phyloP scores from a whole-genome alignment of 148 eudicot genomes.

The Rhododendron ovatum region DNA sequence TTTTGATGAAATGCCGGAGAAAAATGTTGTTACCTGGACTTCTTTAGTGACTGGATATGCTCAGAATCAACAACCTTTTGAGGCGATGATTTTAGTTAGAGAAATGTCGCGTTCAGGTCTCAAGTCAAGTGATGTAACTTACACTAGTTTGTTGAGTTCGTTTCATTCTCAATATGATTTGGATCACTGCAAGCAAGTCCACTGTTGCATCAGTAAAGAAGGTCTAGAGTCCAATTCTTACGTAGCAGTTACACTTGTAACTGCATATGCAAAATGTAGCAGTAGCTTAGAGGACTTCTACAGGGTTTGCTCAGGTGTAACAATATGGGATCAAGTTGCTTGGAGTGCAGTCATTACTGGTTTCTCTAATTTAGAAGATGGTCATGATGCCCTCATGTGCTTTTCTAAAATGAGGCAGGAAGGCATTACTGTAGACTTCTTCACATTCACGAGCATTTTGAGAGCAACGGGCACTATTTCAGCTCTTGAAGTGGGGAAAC shows the following conservation, averaged over 20 bases:
- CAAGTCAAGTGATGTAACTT: slow-evolving; percentile 36
- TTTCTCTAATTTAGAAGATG: slow-evolving; percentile 38
- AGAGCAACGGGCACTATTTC: slow-evolving; percentile 34
- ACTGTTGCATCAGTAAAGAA: slow-evolving; percentile 31
- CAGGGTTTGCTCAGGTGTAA: slow-evolving; percentile 27
- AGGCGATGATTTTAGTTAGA: slow-evolving; percentile 45
- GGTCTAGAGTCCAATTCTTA: slow-evolving; percentile 37
- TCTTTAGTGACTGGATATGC: slow-evolving; percentile 48
- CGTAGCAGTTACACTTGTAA: slow-evolving; percentile 37
- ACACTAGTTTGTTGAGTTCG: slow-evolving; percentile 48
- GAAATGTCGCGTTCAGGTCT: slow-evolving; percentile 39
- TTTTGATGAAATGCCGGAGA: slow-evolving; percentile 39
- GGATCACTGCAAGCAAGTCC: slow-evolving; percentile 47
- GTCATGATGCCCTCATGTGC: slow-evolving; percentile 33
- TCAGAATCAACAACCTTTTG: slow-evolving; percentile 26
- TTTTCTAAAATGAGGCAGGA: slow-evolving; percentile 44
- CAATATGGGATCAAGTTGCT: slow-evolving; percentile 45
- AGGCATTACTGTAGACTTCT: slow-evolving; percentile 35
- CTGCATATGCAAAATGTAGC: slow-evolving; percentile 41
- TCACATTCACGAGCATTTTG: slow-evolving; percentile 41
- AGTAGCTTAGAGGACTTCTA: slow-evolving; percentile 34
- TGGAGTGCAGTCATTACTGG: slow-evolving; percentile 66
- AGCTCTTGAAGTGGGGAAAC: slow-evolving; percentile 43
- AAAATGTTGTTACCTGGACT: slow-evolving; percentile 46
- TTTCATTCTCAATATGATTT: slow-evolving; percentile 38